Percentiles rank a stretch among this genome's conserved stretches.
Conservation (phyloP, 768 basidiomycete genomes). For the Paxillus ammoniavirescens region DNA sequence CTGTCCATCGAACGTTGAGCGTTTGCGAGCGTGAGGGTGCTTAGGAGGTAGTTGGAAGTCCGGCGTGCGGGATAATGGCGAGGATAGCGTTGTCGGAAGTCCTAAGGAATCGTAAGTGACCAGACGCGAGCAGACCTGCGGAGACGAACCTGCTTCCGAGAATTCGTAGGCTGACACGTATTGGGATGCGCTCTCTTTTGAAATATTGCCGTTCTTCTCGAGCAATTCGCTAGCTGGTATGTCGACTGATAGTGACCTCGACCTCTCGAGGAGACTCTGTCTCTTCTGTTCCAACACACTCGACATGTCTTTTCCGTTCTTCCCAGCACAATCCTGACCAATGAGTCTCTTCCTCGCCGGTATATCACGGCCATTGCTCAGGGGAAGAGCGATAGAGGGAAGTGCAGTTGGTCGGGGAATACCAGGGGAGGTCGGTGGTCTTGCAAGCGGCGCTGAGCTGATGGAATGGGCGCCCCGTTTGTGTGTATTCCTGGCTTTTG, state of each 20-base stretch:
- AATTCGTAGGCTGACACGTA: constrained; percentile 35
- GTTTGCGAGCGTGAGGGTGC: constrained; percentile 79
- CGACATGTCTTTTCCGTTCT: constrained; percentile 39
- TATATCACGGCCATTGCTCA: constrained; percentile 27
- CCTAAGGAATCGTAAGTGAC: constrained; percentile 9
- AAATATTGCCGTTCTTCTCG: constrained; percentile 18
- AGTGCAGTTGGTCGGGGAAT: constrained; percentile 41
- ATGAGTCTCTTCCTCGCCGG: constrained; percentile 53
- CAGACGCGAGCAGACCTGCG: neutral
- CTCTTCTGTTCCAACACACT: constrained; percentile 53
- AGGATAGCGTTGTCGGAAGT: constrained; percentile 1
- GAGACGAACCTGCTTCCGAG: constrained; percentile 18
- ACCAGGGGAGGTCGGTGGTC: constrained; percentile 82
- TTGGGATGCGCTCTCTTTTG: constrained; percentile 12
- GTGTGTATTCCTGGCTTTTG: constrained; percentile 43
- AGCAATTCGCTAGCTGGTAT: constrained; percentile 49
- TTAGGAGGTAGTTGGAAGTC: constrained; percentile 51
- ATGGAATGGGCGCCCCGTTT: constrained; percentile 77
- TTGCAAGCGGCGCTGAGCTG: constrained; percentile 76
- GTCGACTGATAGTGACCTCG: constrained; percentile 61
- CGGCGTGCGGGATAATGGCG: constrained; percentile 46
- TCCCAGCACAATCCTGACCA: constrained; percentile 38
- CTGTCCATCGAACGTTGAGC: constrained; percentile 59
- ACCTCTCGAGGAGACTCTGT: constrained; percentile 51
- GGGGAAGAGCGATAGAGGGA: constrained; percentile 18